These are phyloP conservation scores for Tetrapisispora namnaoensis DNA, from an alignment of 805 yeast species.

Conservation along the genomic window DNA sequence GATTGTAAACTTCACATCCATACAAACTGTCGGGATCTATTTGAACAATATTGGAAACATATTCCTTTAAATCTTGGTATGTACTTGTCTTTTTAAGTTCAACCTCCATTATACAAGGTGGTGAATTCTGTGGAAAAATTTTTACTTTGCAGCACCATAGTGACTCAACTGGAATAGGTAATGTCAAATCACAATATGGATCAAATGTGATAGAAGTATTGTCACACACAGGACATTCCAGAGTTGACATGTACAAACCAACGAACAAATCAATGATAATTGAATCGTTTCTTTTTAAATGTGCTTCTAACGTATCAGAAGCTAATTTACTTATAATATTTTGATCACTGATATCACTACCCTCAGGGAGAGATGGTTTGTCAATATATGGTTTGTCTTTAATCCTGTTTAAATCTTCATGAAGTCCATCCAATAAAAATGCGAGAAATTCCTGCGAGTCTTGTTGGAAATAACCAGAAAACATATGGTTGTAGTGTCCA, in stretches of 20 bases:
- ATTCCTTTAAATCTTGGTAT: conserved; percentile 50
- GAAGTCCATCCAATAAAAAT: conserved; percentile 80
- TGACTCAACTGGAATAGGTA: conserved; percentile 74
- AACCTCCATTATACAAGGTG: conserved; percentile 49
- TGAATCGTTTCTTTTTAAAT: conserved; percentile 74
- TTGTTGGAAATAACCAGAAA: conserved; percentile 82
- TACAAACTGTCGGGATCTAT: conserved; percentile 32
- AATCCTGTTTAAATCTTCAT: conserved; percentile 85
- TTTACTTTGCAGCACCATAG: conserved; percentile 61
- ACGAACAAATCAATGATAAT: conserved; percentile 77
- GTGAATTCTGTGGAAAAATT: conserved; percentile 49
- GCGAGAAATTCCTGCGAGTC: conserved; percentile 93
- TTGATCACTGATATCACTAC: conserved; percentile 46
- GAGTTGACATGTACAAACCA: conserved; percentile 82
- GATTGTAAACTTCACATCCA: conserved; percentile 55
- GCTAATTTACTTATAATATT: conserved; percentile 56
- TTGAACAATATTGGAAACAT: conserved; percentile 41
- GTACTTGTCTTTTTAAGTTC: conserved; percentile 61
- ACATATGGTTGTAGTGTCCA: conserved; percentile 73
- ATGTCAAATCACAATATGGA: conserved; percentile 82
- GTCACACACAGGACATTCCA: conserved; percentile 76
- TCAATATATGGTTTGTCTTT: conserved; percentile 76
- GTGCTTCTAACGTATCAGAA: conserved; percentile 67
- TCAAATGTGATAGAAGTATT: conserved; percentile 83
- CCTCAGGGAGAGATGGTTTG: conserved; percentile 66